Percentiles rank a stretch among this genome's conserved stretches.
phyloP scores from a whole-genome alignment of 1,284 basidiomycete species.

The Retiboletus flavoniger region DNA sequence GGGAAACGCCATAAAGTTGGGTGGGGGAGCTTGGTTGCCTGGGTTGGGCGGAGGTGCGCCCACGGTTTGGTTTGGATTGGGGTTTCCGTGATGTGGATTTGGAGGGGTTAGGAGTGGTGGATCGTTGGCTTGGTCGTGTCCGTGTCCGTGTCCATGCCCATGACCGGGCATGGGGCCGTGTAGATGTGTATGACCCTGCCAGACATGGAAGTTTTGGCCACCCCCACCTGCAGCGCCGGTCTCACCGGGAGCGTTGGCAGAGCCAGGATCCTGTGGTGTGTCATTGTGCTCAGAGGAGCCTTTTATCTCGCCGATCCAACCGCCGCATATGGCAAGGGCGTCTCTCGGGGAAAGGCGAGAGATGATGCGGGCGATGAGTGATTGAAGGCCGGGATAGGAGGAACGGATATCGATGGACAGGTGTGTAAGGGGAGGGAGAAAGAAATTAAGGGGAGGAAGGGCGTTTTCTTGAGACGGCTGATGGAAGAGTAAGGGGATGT shows the following conservation, averaged over 20 bases:
- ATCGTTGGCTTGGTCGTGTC: constrained; percentile 9
- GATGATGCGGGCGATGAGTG: constrained; percentile 20
- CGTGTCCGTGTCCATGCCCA: constrained; percentile 1
- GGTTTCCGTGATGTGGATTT: not conserved
- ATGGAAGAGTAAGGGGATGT: constrained; percentile 30
- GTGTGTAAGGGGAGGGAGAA: constrained; percentile 42
- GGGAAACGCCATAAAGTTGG: constrained; percentile 11
- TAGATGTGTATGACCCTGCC: constrained; percentile 13
- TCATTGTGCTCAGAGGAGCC: constrained; percentile 7
- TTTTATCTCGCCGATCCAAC: constrained; percentile 31
- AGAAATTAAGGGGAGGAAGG: constrained; percentile 38
- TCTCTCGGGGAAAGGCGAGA: constrained; percentile 18
- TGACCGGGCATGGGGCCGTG: not conserved
- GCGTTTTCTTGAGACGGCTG: constrained; percentile 30
- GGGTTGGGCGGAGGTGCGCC: constrained; percentile 2
- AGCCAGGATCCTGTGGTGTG: not conserved
- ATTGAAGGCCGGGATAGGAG: constrained; percentile 19
- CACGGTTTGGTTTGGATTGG: constrained; percentile 6
- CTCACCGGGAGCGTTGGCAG: not conserved
- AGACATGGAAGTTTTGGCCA: constrained; percentile 7
- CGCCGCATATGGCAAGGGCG: constrained; percentile 29
- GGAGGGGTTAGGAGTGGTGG: constrained; percentile 20
- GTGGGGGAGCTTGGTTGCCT: constrained; percentile 5
- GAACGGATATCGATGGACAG: constrained; percentile 53
- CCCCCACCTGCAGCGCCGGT: not conserved